Evolutionary conservation across 768 basidiomycete species (phyloP).

Genomic region (Rhizopogon rudus): DNA sequence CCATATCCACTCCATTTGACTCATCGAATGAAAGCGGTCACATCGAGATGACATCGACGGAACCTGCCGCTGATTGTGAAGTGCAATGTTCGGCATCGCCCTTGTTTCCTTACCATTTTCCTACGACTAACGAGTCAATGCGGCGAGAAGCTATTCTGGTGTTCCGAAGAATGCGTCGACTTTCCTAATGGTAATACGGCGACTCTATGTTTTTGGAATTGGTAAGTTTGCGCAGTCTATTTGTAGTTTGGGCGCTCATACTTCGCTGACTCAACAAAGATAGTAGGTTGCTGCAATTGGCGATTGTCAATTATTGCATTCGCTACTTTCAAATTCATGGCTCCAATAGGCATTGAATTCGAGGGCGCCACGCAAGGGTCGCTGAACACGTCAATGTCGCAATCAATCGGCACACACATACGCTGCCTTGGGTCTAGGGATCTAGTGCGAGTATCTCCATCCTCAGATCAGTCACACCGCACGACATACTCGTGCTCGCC

Average conservation of each 20-base stretch:
- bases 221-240: conserved; percentile 20
- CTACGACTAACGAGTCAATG: conserved; percentile 9
- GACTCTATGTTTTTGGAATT: conserved; percentile 7
- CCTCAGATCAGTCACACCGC: conserved; percentile 30
- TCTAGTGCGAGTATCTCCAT: conserved; percentile 16
- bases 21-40: background rate
- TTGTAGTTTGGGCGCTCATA: conserved; percentile 15
- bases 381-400: conserved; percentile 1
- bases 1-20: conserved; percentile 2
- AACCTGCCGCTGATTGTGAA: conserved; percentile 6
- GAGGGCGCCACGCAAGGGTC: background rate
- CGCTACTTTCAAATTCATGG: background rate
- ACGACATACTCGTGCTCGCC: conserved; percentile 28
- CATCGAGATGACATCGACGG: background rate
- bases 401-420: background rate
- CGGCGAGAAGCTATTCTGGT: conserved; percentile 5
- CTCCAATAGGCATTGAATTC: background rate
- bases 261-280: conserved; percentile 9
- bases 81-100: conserved; percentile 8
- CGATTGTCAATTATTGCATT: background rate
- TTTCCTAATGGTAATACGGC: conserved; percentile 2
- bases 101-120: background rate
- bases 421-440: background rate
- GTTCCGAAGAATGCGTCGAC: conserved; percentile 1
- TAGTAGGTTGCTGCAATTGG: conserved; percentile 1